Percentiles rank a stretch among this genome's conserved stretches.
Evolutionary conservation across 208 protist species (phyloP).

Genomic region (Leishmania tropica): DNA sequence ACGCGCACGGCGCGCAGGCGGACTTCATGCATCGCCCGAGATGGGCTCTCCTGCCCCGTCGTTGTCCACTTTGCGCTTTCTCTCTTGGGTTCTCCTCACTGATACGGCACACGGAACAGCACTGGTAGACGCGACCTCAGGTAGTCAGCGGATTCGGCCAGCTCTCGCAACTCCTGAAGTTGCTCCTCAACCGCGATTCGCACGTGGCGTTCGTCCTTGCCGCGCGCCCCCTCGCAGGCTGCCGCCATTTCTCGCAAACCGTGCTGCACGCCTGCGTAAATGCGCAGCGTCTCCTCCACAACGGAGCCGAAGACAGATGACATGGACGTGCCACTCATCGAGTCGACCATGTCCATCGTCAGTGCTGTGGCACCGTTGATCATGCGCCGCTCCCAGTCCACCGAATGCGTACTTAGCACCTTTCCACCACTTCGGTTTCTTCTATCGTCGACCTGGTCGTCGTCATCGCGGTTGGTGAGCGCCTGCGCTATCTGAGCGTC

Average conservation of each 20-base stretch:
- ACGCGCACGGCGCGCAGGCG: not conserved
- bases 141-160: conserved; percentile 34
- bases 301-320: conserved; percentile 49
- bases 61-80: not conserved
- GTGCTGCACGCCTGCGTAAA: conserved; percentile 40
- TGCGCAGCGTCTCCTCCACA: conserved; percentile 48
- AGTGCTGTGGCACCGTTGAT: conserved; percentile 57
- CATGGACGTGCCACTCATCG: conserved; percentile 59
- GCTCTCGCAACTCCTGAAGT: conserved; percentile 34
- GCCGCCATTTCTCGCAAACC: conserved; percentile 12
- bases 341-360: conserved; percentile 59
- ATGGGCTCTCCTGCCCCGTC: not conserved
- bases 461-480: conserved; percentile 13
- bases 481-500: conserved; percentile 40
- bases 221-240: conserved; percentile 1
- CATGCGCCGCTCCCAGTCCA: conserved; percentile 52
- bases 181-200: conserved; percentile 14
- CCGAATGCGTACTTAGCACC: not conserved
- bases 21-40: not conserved
- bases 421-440: not conserved
- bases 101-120: conserved; percentile 42
- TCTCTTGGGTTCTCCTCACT: not conserved
- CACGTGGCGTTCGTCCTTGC: conserved; percentile 17
- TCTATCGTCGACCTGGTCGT: not conserved
- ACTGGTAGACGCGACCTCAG: conserved; percentile 45